Percentiles rank a stretch among this genome's conserved stretches.
phyloP scores from a whole-genome alignment of 2,329 filamentous ascomycete species.

The Colletotrichum aenigma region DNA sequence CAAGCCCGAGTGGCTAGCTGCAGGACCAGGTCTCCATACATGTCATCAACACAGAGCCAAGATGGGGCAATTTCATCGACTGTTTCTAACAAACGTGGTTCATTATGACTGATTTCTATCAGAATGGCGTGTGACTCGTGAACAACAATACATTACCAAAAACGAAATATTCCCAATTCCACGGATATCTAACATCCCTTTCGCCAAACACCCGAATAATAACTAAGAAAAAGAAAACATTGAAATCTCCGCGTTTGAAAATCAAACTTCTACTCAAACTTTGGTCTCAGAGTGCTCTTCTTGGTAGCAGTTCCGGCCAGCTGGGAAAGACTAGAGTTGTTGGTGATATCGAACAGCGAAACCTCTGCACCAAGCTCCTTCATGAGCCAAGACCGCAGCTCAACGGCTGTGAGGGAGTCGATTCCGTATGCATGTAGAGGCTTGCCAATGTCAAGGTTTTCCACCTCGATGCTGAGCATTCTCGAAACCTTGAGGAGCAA shows the following conservation, averaged over 20 bases:
- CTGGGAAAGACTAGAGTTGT: conserved; percentile 29
- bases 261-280: neutral
- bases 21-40: neutral
- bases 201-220: neutral
- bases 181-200: neutral
- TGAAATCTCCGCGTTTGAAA: neutral
- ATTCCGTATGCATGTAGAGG: conserved; percentile 26
- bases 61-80: neutral
- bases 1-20: neutral
- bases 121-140: neutral
- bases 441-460: conserved; percentile 24
- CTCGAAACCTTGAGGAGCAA: conserved; percentile 26
- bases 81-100: neutral
- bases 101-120: neutral
- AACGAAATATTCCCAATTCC: neutral
- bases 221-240: neutral
- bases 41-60: neutral
- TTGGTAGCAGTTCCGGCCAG: conserved; percentile 25
- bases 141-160: neutral
- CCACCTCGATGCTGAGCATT: conserved; percentile 18
- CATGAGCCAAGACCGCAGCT: conserved; percentile 51
- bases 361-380: conserved; percentile 48
- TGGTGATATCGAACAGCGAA: conserved; percentile 48
- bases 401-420: conserved; percentile 30
- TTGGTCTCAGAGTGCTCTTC: conserved; percentile 25